Evolutionary conservation across 2,329 filamentous ascomycete genomes (phyloP), one percentile per base, ranked within the genome.

Genomic region (Juglanconis sp.): DNA sequence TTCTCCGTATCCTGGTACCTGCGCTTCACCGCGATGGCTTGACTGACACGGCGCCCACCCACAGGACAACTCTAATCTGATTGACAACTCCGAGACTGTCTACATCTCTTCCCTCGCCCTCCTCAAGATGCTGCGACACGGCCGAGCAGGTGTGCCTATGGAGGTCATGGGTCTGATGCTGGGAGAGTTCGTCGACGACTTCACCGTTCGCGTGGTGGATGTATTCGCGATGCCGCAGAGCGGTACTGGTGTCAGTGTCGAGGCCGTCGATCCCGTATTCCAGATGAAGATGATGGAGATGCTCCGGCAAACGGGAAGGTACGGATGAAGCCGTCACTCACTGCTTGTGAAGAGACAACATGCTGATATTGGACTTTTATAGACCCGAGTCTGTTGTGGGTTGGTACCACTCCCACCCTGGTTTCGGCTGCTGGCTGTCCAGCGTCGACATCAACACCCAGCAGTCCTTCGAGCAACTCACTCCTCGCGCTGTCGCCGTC

Each of bases 261-360:
- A 99, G 78, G 96, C 95, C 55, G 95, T 99, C 65, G 95, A 99
- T 74, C 92, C 93, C 9, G 95, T 99, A 38, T 99, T 99, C 77
- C 95, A 99, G 80, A 97, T 92, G 71, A 99, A 97, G 84, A 99
- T 99, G 95, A 99, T 99, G 95, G 95, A 99, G 74, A 98, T 99
- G 95, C 81, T 99, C 74, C 85, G 91, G 71, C 95, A 99, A 82
- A 99, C 95, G 61, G 95, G 95, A 78, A 86, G 95, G 92, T 96
- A 81, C 69, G 85, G 65, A 49, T 53, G 8, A 35, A 44, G 54
- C 30, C 35, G 54, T 24, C 24, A 24, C 24, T 24, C 24, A 2
- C 24, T 24, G 24, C 24, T 24, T 24, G 24, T 24, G 24, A 24
- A 24, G 24, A 24, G 24, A 24, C 24, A 24, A 2, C n/a, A 36